Percentiles rank a stretch among this genome's conserved stretches.
These are phyloP conservation scores for Medicago truncatula DNA, from an alignment of 306 rosid species.

Conservation along the genomic window DNA sequence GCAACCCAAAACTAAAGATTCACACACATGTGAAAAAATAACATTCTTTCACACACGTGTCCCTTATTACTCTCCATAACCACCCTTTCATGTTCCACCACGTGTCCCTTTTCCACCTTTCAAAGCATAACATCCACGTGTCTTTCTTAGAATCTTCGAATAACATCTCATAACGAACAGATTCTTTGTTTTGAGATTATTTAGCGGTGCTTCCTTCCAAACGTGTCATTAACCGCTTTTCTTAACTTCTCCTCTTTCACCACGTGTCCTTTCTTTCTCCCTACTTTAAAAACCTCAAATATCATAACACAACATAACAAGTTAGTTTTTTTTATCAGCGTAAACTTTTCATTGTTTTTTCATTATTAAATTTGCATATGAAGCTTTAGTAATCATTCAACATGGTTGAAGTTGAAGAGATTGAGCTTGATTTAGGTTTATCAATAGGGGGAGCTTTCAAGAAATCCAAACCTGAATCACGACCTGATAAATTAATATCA, in stretches of 20 bases:
- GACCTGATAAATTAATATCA: not conserved
- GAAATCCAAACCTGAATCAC: conserved; percentile 30
- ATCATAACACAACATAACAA: not conserved
- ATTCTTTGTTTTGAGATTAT: conserved; percentile 23
- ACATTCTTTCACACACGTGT: not conserved
- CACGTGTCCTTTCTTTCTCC: conserved; percentile 45
- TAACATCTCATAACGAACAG: not conserved
- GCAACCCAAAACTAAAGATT: not conserved
- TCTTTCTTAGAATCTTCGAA: not conserved
- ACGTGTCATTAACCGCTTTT: conserved; percentile 52
- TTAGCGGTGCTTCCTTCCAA: conserved; percentile 40
- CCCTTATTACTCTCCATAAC: not conserved
- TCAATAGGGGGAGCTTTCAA: conserved; percentile 66
- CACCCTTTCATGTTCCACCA: not conserved
- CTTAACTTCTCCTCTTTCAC: conserved; percentile 3
- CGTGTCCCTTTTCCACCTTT: not conserved
- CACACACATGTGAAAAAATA: not conserved
- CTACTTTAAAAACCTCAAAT: not conserved
- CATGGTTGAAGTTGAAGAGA: conserved; percentile 55
- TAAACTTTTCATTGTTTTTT: not conserved
- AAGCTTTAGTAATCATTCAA: not conserved
- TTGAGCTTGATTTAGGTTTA: conserved; percentile 71
- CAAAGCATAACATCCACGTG: not conserved
- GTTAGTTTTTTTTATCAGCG: too few species aligned
- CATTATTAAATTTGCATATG: not conserved